Percentiles rank a stretch among this genome's conserved stretches.
phyloP scores from a whole-genome alignment of 2,329 filamentous ascomycete species.

The Aureobasidium sp. region DNA sequence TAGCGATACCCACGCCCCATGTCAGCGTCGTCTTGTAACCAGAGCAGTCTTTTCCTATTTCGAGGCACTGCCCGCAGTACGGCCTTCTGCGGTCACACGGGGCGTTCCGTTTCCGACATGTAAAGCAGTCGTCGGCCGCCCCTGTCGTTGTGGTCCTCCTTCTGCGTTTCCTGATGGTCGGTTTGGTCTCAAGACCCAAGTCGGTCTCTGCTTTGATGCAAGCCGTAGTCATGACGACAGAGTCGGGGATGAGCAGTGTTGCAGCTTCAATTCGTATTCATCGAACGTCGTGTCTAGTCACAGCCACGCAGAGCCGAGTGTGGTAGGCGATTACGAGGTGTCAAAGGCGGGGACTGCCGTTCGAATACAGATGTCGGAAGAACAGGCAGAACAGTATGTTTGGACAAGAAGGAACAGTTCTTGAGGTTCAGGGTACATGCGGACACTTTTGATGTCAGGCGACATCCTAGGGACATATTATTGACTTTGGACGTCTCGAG shows the following conservation, averaged over 20 bases:
- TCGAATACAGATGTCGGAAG: neutral
- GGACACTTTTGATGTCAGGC: slow-evolving; percentile 3
- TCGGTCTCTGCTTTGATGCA: neutral
- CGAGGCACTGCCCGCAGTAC: slow-evolving; percentile 91
- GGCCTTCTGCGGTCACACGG: slow-evolving; percentile 88
- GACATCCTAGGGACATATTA: slow-evolving; percentile 5
- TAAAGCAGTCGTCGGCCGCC: slow-evolving; percentile 90
- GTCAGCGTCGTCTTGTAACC: slow-evolving; percentile 96
- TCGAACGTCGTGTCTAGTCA: neutral
- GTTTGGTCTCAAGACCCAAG: neutral
- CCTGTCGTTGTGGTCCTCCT: slow-evolving; percentile 83
- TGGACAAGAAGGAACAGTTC: neutral
- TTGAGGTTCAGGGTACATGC: neutral
- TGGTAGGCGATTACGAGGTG: neutral
- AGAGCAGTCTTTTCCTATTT: slow-evolving; percentile 84
- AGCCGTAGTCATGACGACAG: neutral
- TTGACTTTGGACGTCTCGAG: slow-evolving; percentile 5
- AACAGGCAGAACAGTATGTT: neutral
- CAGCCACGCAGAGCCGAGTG: neutral
- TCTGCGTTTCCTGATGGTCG: slow-evolving; percentile 56
- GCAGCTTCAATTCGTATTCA: neutral
- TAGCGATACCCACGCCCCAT: slow-evolving; percentile 93
- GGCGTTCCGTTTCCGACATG: slow-evolving; percentile 73
- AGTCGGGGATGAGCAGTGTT: neutral
- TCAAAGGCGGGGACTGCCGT: neutral